Base-by-base conservation (phyloP, 768 basidiomycete genomes). In the Pulveroboletus frians region DNA sequence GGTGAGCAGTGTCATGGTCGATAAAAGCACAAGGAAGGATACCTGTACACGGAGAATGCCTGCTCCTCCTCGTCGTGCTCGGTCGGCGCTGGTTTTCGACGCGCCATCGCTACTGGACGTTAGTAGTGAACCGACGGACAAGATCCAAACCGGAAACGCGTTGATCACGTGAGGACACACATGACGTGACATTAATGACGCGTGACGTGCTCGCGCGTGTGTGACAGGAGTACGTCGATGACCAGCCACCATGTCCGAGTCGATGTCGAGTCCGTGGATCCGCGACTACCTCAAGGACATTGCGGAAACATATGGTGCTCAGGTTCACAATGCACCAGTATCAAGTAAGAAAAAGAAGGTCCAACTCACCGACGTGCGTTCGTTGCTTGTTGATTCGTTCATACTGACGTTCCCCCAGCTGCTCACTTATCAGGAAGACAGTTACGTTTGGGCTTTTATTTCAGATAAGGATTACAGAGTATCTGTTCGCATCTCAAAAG, bases 361-460 rank as follows among this genome's bases (percentile, higher is more conserved):
- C 0, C 85, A 87, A 51, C 67, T 87, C 20, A 69, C 73, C 39
- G 76, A 84, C 66, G 86, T 79, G 41, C 39, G 68, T 53, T 17
- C 39, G 34, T 20, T 15, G 21, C 13, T 13, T 9, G 10, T 18
- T 10, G 23, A 2, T 20, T 10, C 29, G 13, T 37, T 27, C n/a
- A 41, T 14, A 30, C 38, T 47, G 50, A 52, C 37, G n/a, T n/a
- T n/a, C 35, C 14, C 23, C 13, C 47, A 87, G 85, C 79, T 84
- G 54, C 63, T 86, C 21, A 81, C 80, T 7, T 78, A 70, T 53
- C 72, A 72, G 17, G 56, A 60, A 5, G 60, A 73, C 31, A 70
- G 74, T 38, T 68, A 72, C n/a, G 59, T 86, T 15, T 89, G 86
- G 85, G 84, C 78, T 1, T 66, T 69, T 39, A 62, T 81, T 13